A percentile compares a stretch with the other conserved stretches of the same genome.
phyloP scores from a whole-genome alignment of 352 stramenopile species.

The Phytopythium cucurbitacearum region DNA sequence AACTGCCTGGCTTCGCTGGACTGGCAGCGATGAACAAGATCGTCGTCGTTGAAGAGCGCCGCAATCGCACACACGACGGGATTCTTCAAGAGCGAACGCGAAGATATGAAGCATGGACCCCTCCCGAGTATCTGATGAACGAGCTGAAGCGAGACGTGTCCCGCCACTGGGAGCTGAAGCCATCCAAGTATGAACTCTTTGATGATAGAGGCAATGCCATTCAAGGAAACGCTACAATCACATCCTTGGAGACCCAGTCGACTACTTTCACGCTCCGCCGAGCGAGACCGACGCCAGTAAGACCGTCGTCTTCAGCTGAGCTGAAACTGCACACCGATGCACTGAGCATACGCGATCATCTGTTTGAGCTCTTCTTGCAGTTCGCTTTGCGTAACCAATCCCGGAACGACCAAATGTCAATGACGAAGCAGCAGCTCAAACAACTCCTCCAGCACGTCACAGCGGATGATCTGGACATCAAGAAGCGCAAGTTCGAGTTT shows the following conservation, averaged over 20 bases:
- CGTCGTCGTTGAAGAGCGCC: conserved; percentile 14
- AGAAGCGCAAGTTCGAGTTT: conserved; percentile 37
- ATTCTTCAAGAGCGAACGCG: neutral
- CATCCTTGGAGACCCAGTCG: conserved; percentile 7
- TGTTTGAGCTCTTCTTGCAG: conserved; percentile 65
- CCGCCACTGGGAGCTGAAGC: conserved; percentile 39
- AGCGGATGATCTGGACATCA: conserved; percentile 10
- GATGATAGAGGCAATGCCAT: conserved; percentile 19
- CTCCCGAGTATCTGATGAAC: conserved; percentile 30
- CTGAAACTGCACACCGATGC: conserved; percentile 14
- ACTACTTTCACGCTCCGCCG: conserved; percentile 17
- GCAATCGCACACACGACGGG: neutral
- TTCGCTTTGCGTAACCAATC: conserved; percentile 51
- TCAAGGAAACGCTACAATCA: neutral
- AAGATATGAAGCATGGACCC: conserved; percentile 41
- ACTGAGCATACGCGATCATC: conserved; percentile 51
- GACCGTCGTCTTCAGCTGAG: too few relatives aligned
- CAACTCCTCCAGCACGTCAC: conserved; percentile 39
- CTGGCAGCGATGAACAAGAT: conserved; percentile 27
- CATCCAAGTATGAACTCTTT: conserved; percentile 36
- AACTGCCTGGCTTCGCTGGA: too few relatives aligned
- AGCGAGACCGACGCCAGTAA: neutral
- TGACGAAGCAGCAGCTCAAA: conserved; percentile 73
- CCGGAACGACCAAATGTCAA: conserved; percentile 24
- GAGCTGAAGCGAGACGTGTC: conserved; percentile 47